phyloP scores from a whole-genome alignment of 768 basidiomycete genomes.

The Termitomyces sp. region DNA sequence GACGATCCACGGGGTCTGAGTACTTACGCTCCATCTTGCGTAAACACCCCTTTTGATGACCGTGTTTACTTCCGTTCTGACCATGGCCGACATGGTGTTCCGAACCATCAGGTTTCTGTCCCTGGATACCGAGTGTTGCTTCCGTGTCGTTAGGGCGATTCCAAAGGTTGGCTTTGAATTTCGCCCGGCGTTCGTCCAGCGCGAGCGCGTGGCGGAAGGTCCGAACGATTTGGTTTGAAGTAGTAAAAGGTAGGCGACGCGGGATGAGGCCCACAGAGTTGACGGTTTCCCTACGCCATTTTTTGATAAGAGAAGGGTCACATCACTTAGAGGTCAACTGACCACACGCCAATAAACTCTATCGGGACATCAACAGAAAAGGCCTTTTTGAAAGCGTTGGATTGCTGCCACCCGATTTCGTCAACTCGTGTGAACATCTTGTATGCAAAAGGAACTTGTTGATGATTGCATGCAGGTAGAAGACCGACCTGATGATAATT shows the following conservation, averaged over 20 bases:
- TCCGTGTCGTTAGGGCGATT: constrained; percentile 19
- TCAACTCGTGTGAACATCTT: constrained; percentile 38
- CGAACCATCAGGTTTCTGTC: constrained; percentile 6
- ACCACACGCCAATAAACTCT: constrained; percentile 22
- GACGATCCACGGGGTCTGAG: constrained; percentile 5
- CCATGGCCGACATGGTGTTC: neutral
- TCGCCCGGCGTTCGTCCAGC: constrained; percentile 48
- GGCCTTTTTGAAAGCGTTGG: constrained; percentile 38
- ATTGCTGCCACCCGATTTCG: constrained; percentile 22
- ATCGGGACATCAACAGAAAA: constrained; percentile 35
- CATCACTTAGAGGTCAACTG: constrained; percentile 11
- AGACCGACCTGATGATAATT: constrained; percentile 37
- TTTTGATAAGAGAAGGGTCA: constrained; percentile 17
- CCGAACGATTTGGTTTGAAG: constrained; percentile 39
- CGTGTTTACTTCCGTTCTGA: neutral
- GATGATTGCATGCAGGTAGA: constrained; percentile 45
- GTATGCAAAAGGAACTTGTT: constrained; percentile 60
- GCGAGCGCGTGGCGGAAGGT: constrained; percentile 51
- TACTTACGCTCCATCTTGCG: constrained; percentile 11
- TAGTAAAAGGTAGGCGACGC: constrained; percentile 42
- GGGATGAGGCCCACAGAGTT: constrained; percentile 47
- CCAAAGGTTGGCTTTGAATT: constrained; percentile 43
- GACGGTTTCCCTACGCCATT: constrained; percentile 44
- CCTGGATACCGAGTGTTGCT: constrained; percentile 6
- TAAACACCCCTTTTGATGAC: constrained; percentile 7